Conservation (phyloP, 1,139 yeast genomes). For the Lodderomyces metapsilosis region DNA sequence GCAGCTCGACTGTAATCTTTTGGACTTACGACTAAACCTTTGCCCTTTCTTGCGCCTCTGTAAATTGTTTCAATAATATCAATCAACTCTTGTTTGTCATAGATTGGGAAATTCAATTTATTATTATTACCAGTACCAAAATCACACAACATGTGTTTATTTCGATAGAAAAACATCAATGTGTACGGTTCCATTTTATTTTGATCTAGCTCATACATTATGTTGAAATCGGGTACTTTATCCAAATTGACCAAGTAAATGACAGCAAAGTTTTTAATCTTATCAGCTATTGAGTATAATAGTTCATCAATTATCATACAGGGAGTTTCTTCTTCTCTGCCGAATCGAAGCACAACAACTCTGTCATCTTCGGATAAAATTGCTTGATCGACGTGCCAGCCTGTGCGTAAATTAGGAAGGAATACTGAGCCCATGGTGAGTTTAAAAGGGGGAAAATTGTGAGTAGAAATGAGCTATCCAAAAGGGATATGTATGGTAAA, state of each 20-base stretch:
- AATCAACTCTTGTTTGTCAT: slow-evolving; percentile 84
- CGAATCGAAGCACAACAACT: slow-evolving; percentile 84
- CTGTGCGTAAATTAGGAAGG: slow-evolving; percentile 81
- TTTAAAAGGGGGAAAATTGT: neutral
- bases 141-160: slow-evolving; percentile 97
- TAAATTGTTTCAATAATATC: slow-evolving; percentile 89
- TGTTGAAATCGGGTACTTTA: slow-evolving; percentile 87
- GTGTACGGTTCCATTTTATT: slow-evolving; percentile 66
- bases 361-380: slow-evolving; percentile 82
- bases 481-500: neutral
- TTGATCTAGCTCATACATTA: slow-evolving; percentile 80
- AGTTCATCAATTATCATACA: slow-evolving; percentile 92
- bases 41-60: slow-evolving; percentile 89
- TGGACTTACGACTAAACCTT: slow-evolving; percentile 88
- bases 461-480: neutral
- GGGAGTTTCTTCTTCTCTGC: slow-evolving; percentile 70
- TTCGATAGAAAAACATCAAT: slow-evolving; percentile 88
- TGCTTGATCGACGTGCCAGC: slow-evolving; percentile 97
- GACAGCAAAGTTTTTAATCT: slow-evolving; percentile 83
- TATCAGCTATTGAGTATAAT: slow-evolving; percentile 74
- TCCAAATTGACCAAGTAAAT: slow-evolving; percentile 86
- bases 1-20: slow-evolving; percentile 49
- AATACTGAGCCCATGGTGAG: slow-evolving; percentile 72
- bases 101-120: slow-evolving; percentile 76
- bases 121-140: slow-evolving; percentile 98